These are phyloP conservation scores for Coemansia sp. DNA, from an alignment of 192 early-diverging fungal genomes.

Conservation along the genomic window DNA sequence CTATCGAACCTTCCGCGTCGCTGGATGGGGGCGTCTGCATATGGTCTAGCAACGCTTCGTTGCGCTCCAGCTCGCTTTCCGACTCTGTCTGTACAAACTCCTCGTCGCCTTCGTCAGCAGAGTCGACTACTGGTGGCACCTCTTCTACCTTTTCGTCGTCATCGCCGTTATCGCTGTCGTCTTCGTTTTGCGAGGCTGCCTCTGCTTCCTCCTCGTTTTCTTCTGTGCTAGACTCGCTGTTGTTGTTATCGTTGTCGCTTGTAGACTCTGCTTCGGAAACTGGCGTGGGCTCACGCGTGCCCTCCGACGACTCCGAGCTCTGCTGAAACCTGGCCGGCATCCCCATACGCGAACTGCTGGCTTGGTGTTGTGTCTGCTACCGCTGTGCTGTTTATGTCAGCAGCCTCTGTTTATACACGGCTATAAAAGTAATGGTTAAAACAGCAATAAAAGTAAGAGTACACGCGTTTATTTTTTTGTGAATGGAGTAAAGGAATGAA, in stretches of 20 bases:
- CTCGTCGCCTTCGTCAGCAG: conserved; percentile 22
- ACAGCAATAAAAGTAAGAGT: too few species aligned
- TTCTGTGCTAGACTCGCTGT: background rate
- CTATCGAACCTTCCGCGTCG: background rate
- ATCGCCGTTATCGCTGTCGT: background rate
- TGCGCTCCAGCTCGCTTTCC: conserved; percentile 7
- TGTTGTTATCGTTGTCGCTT: too few species aligned
- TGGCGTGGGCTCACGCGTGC: background rate
- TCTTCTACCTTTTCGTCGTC: background rate
- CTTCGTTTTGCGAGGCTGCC: background rate
- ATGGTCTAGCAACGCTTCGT: conserved; percentile 6
- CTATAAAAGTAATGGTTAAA: too few species aligned
- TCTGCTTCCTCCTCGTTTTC: background rate
- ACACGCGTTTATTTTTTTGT: background rate
- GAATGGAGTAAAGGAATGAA: too few species aligned
- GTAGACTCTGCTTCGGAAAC: background rate
- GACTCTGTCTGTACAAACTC: conserved; percentile 26
- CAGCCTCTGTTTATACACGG: too few species aligned
- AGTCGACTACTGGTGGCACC: background rate
- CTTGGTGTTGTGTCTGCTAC: background rate
- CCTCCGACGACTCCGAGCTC: background rate
- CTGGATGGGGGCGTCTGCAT: background rate
- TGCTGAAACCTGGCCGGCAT: conserved; percentile 4
- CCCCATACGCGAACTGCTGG: conserved; percentile 3
- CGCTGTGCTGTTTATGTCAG: background rate